Evolutionary conservation across 2,329 filamentous ascomycete genomes (phyloP).

Genomic region (Cyphellophora attinorum): DNA sequence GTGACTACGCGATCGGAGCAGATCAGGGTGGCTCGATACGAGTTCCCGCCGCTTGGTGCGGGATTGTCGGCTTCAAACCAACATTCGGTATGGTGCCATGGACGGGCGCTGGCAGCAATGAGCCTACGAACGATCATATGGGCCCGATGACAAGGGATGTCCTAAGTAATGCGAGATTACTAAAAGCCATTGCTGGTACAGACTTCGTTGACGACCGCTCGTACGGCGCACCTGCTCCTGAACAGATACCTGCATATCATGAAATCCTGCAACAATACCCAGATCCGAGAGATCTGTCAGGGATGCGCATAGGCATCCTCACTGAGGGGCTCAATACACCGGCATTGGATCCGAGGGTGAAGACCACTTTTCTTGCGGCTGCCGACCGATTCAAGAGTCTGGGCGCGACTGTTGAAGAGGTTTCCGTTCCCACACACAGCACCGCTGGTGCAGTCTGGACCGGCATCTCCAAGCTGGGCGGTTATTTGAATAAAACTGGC

Average conservation of each 20-base stretch:
- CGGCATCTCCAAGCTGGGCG: not conserved
- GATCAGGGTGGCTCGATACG: constrained; percentile 26
- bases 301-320: constrained; percentile 34
- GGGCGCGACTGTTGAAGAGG: constrained; percentile 40
- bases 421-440: constrained; percentile 35
- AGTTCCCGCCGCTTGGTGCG: constrained; percentile 32
- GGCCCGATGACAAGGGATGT: constrained; percentile 33
- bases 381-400: constrained; percentile 31
- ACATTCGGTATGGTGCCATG: constrained; percentile 41
- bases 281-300: constrained; percentile 8
- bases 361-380: constrained; percentile 32
- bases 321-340: constrained; percentile 35
- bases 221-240: constrained; percentile 14
- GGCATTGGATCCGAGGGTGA: constrained; percentile 31
- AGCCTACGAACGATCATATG: constrained; percentile 40
- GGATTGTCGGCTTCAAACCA: constrained; percentile 42
- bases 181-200: constrained; percentile 35
- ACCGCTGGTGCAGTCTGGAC: constrained; percentile 4
- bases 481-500: not conserved
- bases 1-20: constrained; percentile 23
- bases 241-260: constrained; percentile 3
- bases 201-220: constrained; percentile 37
- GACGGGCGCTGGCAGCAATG: constrained; percentile 35
- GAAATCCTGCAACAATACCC: constrained; percentile 1
- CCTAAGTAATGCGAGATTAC: constrained; percentile 27